Base-by-base conservation (phyloP, 306 rosid species). In the Quercus ilex region DNA sequence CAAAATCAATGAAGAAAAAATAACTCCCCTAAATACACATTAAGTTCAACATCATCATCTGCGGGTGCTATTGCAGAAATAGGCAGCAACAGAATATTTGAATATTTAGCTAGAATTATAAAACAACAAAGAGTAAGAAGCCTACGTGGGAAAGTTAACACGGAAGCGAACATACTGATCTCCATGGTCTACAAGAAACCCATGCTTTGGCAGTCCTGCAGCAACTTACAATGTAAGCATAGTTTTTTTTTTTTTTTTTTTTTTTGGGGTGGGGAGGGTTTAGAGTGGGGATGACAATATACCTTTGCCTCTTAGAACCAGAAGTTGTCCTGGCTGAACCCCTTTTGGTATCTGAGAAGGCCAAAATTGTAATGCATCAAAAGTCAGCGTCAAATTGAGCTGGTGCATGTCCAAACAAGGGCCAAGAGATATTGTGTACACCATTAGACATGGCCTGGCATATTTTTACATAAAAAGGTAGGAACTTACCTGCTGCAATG, bases 241-340 rank as follows among this genome's bases (percentile, higher is more conserved):
- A 30, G 10, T 38, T 38, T 38, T 38, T 6, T 35, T 35, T 9
- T 52, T 46, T 2, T 8, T 5, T 58, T 65, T 9, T 38, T 38
- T 1, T 5, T 58, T 67, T 10, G 31, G 58, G 71, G 26, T 62
- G 30, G 51, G 79, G 75, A 82, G 75, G 73, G 43, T 18, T 65
- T 81, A 52, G 62, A 12, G 30, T 55, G 51, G 75, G 56, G 77
- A 71, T 60, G 74, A 77, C 70, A 25, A 35, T 62, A 58, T 80
- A 85, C 99, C 95, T 91, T 95, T 91, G 87, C 99, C 99, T 86
- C 98, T 90, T 81, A 95, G 84, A 59, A 79, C 81, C 78, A 89
- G 79, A 83, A 87, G 94, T 79, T 93, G 97, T 77, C 99, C 98
- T 51, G 90, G 96, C 78, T 95, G 99, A 88, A 89, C 96, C 60